phyloP scores from a whole-genome alignment of 2,329 filamentous ascomycete genomes.

The Parafenestella ontariensis region DNA sequence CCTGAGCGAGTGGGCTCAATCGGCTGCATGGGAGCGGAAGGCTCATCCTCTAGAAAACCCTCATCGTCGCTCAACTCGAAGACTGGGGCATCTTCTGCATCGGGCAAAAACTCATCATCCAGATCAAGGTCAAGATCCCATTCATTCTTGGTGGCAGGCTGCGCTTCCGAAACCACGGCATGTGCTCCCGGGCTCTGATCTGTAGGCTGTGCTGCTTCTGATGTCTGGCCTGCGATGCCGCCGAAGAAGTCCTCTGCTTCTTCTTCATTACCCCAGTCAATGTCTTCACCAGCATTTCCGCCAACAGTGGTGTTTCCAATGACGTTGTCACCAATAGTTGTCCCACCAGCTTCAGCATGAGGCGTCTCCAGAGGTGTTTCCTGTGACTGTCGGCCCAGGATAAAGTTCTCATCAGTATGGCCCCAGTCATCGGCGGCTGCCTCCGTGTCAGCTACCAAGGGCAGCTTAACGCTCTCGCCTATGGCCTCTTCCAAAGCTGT shows the following conservation, averaged over 20 bases:
- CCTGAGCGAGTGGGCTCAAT: conserved; percentile 22
- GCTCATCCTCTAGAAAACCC: conserved; percentile 79
- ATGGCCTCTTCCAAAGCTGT: conserved; percentile 56
- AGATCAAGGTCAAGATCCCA: conserved; percentile 86
- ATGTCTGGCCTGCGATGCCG: conserved; percentile 14
- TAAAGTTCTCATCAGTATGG: conserved; percentile 39
- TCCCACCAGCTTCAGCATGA: conserved; percentile 36
- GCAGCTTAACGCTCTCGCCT: conserved; percentile 51
- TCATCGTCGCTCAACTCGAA: conserved; percentile 86
- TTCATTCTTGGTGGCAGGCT: conserved; percentile 67
- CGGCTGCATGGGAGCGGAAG: conserved; percentile 47
- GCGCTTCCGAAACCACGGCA: conserved; percentile 19
- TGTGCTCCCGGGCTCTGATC: conserved; percentile 30
- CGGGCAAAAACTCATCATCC: conserved; percentile 73
- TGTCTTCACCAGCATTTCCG: conserved; percentile 36
- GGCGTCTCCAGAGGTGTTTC: conserved; percentile 32
- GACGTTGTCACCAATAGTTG: conserved; percentile 40
- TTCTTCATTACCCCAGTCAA: conserved; percentile 46
- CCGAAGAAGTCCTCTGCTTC: conserved; percentile 45
- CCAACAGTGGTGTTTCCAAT: conserved; percentile 40
- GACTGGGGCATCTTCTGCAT: conserved; percentile 56
- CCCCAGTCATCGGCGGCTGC: conserved; percentile 45
- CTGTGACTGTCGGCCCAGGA: conserved; percentile 35
- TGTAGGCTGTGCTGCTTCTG: conserved; percentile 25
- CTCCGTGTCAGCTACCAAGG: conserved; percentile 52